Base-by-base conservation (phyloP, 441 rosid species). In the Eutrema salsugineum region DNA sequence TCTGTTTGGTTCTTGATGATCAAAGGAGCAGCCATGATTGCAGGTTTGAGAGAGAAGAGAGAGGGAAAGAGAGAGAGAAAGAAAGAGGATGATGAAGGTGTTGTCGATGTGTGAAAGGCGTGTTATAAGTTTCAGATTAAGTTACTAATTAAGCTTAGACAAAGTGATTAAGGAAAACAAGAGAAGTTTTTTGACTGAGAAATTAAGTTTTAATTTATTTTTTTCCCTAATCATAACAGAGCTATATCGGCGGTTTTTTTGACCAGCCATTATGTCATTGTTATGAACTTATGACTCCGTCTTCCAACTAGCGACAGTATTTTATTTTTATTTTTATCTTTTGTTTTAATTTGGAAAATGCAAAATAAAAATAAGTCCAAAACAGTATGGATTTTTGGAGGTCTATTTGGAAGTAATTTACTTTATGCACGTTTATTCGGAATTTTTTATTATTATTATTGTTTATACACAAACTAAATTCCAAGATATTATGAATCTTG, bases 1-100 rank as follows among this genome's bases (percentile, higher is more conserved):
- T 49, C 76, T 76, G 63, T 78, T 39, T 69, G 79, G 71, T 73
- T 59, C 48, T 74, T 69, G 68, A 78, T 59, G 82, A 81, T 76
- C 83, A 81, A 67, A 44, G 79, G 74, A 11, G 75, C 32, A 17
- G 78, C 62, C 78, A 79, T 70, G 80, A 62, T 70, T 76, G 39
- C 79, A 56, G 71, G 71, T 70, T 56, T 22, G 53, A 68, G 78
- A 61, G 57, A 67, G 33, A 32, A 6, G 32, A 35, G 63, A 55
- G 63, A 27, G 48, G 46, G 43, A 68, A 40, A 54, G 35, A 36
- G 44, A 43, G 11, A 30, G 12, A 8, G 48, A 59, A 48, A 38
- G 16, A 27, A 2, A 15, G 49, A 61, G 16, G 61, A 61, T 30
- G 70, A 69, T 28, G 75, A 63, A 63, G 55, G 43, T 47, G 19